Conservation (phyloP, 140 eudicot genomes). For the Senecio squalidus region DNA sequence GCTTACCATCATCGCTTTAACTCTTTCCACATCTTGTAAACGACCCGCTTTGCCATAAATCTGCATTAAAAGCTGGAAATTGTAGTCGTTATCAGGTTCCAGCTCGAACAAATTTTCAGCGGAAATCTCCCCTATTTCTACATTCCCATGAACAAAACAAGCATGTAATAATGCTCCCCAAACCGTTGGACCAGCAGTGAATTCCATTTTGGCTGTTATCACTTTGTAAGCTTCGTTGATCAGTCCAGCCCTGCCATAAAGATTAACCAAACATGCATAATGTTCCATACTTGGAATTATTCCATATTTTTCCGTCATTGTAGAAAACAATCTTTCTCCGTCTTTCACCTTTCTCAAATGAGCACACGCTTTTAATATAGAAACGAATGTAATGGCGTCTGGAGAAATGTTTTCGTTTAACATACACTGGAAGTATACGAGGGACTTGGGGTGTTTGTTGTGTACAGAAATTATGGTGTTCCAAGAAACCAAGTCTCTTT, state of each 20-base stretch:
- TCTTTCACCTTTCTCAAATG: slow-evolving; percentile 51
- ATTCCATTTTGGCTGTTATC: slow-evolving; percentile 40
- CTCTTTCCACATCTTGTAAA: slow-evolving; percentile 41
- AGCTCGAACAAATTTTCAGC: slow-evolving; percentile 49
- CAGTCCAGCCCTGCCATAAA: slow-evolving; percentile 69
- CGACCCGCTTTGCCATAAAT: slow-evolving; percentile 47
- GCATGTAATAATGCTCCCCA: slow-evolving; percentile 89
- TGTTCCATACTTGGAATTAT: slow-evolving; percentile 68
- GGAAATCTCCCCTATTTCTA: slow-evolving; percentile 57
- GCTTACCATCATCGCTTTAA: slow-evolving; percentile 58
- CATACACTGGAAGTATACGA: slow-evolving; percentile 51
- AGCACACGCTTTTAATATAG: slow-evolving; percentile 70
- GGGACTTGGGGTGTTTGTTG: slow-evolving; percentile 39
- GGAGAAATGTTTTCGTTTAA: slow-evolving; percentile 25
- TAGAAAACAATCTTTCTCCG: slow-evolving; percentile 50
- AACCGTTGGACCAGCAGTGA: slow-evolving; percentile 66
- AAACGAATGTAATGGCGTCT: slow-evolving; percentile 52
- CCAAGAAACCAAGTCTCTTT: slow-evolving; percentile 70
- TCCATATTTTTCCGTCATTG: slow-evolving; percentile 37
- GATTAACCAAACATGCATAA: slow-evolving; percentile 75
- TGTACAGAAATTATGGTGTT: slow-evolving; percentile 72
- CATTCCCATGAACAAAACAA: slow-evolving; percentile 60
- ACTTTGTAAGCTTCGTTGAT: slow-evolving; percentile 47
- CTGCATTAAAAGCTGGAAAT: slow-evolving; percentile 59
- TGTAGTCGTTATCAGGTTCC: slow-evolving; percentile 72